Conservation (phyloP, 208 protist species). For the Naegleria lovaniensis region DNA sequence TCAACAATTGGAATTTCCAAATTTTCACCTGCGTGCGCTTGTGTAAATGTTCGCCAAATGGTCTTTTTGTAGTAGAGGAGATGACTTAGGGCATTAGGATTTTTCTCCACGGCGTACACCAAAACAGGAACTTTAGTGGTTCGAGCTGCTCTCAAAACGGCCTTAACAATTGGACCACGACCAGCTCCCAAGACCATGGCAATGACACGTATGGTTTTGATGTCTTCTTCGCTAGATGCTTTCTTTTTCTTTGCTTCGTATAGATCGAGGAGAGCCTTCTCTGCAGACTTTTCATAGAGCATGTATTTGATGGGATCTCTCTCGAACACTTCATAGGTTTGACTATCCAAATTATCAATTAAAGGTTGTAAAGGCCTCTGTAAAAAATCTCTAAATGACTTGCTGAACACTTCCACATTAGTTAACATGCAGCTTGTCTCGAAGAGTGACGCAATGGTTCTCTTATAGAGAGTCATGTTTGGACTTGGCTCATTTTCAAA, state of each 20-base stretch:
- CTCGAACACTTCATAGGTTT: conserved; percentile 97
- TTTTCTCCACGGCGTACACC: conserved; percentile 95
- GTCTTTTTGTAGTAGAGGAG: conserved; percentile 53
- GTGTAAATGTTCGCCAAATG: conserved; percentile 47
- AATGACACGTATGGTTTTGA: conserved; percentile 45
- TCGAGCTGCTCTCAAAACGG: conserved; percentile 65
- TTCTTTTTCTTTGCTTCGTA: neutral
- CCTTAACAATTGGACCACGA: conserved; percentile 83
- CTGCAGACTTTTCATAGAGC: conserved; percentile 78
- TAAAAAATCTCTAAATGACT: conserved; percentile 77
- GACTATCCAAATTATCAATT: conserved; percentile 89
- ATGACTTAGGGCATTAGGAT: conserved; percentile 86
- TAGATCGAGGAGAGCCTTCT: conserved; percentile 60
- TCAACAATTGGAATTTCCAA: conserved; percentile 50
- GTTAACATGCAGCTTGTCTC: neutral
- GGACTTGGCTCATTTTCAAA: neutral
- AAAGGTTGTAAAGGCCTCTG: conserved; percentile 92
- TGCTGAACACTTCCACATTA: conserved; percentile 51
- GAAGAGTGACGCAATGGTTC: neutral
- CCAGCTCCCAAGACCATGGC: conserved; percentile 94
- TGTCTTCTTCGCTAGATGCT: neutral
- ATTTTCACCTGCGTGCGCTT: conserved; percentile 45
- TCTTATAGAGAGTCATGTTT: neutral
- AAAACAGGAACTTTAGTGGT: conserved; percentile 58
- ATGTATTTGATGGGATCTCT: conserved; percentile 91